phyloP scores from a whole-genome alignment of 257 asterid genomes.

The Euphrasia confusa region DNA sequence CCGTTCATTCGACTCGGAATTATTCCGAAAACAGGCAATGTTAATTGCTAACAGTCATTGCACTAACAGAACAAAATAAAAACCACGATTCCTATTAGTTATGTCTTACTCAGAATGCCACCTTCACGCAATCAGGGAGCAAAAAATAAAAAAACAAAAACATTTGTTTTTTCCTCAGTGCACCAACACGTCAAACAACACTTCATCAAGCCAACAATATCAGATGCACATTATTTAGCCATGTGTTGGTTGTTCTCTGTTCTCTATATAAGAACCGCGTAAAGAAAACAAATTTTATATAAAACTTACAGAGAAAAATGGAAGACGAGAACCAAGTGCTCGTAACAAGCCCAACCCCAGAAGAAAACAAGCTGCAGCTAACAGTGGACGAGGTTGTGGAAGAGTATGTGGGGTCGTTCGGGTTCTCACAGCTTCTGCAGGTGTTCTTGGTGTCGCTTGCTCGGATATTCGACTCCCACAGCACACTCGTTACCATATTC shows the following conservation, averaged over 20 bases:
- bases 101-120: slow-evolving; percentile 43
- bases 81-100: slow-evolving; percentile 9
- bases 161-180: slow-evolving; percentile 27
- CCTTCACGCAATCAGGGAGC: slow-evolving; percentile 18
- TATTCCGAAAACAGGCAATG: neutral
- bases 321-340: slow-evolving; percentile 36
- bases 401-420: slow-evolving; percentile 54
- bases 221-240: slow-evolving; percentile 23
- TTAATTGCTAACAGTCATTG: neutral
- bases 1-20: neutral
- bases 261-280: neutral
- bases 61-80: slow-evolving; percentile 17
- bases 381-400: slow-evolving; percentile 60
- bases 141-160: neutral
- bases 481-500: slow-evolving; percentile 52
- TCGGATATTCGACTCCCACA: slow-evolving; percentile 52
- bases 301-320: slow-evolving; percentile 23
- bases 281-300: neutral
- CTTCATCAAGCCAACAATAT: slow-evolving; percentile 22
- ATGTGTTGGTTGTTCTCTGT: slow-evolving; percentile 16
- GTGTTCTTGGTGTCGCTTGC: slow-evolving; percentile 55
- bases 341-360: slow-evolving; percentile 19
- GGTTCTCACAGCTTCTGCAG: slow-evolving; percentile 54
- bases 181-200: slow-evolving; percentile 32
- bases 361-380: slow-evolving; percentile 33